These are phyloP conservation scores for Ceratocystis cacaofunesta DNA, from an alignment of 2,329 filamentous ascomycete genomes.

Conservation along the genomic window DNA sequence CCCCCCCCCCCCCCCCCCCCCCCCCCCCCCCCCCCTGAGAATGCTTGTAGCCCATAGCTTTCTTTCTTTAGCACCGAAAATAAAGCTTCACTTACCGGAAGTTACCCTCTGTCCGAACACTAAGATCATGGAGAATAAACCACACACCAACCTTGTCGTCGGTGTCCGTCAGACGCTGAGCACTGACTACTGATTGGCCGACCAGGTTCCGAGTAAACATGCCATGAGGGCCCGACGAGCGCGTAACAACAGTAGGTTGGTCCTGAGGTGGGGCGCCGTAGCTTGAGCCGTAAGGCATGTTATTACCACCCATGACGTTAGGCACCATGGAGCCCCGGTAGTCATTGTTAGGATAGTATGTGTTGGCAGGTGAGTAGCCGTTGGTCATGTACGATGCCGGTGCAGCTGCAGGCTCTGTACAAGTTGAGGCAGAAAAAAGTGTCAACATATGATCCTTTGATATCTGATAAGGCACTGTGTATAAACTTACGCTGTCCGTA, in stretches of 20 bases:
- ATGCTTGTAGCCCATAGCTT: too few relatives aligned
- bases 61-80: too few relatives aligned
- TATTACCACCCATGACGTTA: slow-evolving; percentile 6
- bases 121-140: slow-evolving; percentile 93
- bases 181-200: slow-evolving; percentile 77
- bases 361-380: slow-evolving; percentile 22
- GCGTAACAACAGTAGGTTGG: slow-evolving; percentile 21
- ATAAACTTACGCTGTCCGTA: slow-evolving; percentile 25
- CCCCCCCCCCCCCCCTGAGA: too few relatives aligned
- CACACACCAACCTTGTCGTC: slow-evolving; percentile 76
- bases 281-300: slow-evolving; percentile 13
- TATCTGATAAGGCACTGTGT: background rate
- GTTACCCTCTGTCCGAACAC: slow-evolving; percentile 77
- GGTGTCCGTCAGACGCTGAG: slow-evolving; percentile 66
- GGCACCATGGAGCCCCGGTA: slow-evolving; percentile 16
- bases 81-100: slow-evolving; percentile 50
- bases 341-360: slow-evolving; percentile 21
- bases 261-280: slow-evolving; percentile 22
- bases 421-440: background rate
- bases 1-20: too few relatives aligned
- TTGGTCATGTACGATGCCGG: slow-evolving; percentile 20
- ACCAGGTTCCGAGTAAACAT: slow-evolving; percentile 96
- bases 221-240: slow-evolving; percentile 44
- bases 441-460: background rate
- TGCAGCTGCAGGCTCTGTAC: background rate